Evolutionary conservation across 2,329 filamentous ascomycete genomes (phyloP).

Genomic region (Fusarium kyushuense): DNA sequence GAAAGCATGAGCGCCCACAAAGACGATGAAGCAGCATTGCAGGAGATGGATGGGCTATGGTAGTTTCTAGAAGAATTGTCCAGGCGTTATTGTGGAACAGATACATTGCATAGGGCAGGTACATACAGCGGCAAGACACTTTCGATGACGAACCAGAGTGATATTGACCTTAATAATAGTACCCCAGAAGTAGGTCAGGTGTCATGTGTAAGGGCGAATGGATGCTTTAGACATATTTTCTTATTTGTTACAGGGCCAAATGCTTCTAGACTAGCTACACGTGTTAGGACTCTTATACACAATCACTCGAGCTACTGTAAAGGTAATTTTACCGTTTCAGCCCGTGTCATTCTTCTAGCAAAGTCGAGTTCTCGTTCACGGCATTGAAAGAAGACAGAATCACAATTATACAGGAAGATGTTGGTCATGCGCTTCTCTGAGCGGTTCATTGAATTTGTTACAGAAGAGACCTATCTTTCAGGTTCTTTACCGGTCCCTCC

Average conservation of each 20-base stretch:
- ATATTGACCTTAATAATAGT: background rate
- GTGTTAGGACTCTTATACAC: background rate
- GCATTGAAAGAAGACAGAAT: background rate
- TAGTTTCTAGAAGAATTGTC: slow-evolving; percentile 41
- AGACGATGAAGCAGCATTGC: slow-evolving; percentile 77
- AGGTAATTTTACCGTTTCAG: background rate
- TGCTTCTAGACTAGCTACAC: background rate
- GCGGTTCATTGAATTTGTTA: slow-evolving; percentile 42
- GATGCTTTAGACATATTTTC: background rate
- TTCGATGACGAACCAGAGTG: background rate
- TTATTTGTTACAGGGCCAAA: background rate
- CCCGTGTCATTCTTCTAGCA: background rate
- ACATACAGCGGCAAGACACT: background rate
- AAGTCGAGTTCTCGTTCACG: background rate
- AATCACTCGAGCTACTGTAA: background rate
- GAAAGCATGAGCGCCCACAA: slow-evolving; percentile 59
- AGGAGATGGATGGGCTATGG: slow-evolving; percentile 70
- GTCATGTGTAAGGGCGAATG: background rate
- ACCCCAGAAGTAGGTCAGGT: background rate
- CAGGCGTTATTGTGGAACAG: too few species aligned
- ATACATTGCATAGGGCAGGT: too few species aligned
- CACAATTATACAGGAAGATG: background rate
- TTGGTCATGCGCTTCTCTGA: slow-evolving; percentile 35
- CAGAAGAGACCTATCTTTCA: slow-evolving; percentile 31
- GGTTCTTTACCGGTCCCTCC: slow-evolving; percentile 30